Evolutionary conservation across 768 basidiomycete species (phyloP).

Genomic region (Trametes coccinea): DNA sequence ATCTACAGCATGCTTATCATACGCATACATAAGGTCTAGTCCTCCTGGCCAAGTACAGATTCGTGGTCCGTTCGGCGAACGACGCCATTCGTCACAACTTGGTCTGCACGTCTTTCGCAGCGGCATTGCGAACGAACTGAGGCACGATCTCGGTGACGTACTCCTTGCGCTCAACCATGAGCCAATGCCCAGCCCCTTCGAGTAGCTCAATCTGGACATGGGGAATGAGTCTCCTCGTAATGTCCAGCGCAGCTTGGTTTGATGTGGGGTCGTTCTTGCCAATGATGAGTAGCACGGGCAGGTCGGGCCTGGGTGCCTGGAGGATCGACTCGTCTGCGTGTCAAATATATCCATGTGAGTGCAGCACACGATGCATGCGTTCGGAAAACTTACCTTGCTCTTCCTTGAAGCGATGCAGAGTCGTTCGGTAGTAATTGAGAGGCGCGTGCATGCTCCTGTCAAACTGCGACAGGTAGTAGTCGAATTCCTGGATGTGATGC

Average conservation of each 20-base stretch:
- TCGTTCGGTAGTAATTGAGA: conserved; percentile 76
- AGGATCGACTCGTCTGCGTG: conserved; percentile 45
- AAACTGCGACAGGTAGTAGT: conserved; percentile 50
- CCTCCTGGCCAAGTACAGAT: neutral
- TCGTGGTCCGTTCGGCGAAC: neutral
- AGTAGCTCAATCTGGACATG: conserved; percentile 52
- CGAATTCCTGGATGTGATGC: conserved; percentile 47
- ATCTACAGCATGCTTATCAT: too few species aligned
- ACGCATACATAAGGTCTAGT: neutral
- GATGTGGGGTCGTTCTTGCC: conserved; percentile 57
- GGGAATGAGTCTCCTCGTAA: conserved; percentile 51
- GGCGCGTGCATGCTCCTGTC: conserved; percentile 62
- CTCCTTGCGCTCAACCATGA: conserved; percentile 63
- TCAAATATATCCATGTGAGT: conserved; percentile 5
- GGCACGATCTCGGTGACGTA: conserved; percentile 43
- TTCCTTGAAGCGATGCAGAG: conserved; percentile 62
- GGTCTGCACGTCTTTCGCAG: conserved; percentile 1
- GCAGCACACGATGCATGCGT: neutral
- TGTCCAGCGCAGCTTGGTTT: conserved; percentile 41
- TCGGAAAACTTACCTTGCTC: conserved; percentile 41
- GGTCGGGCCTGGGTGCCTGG: conserved; percentile 42
- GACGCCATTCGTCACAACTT: conserved; percentile 2
- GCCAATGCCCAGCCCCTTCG: conserved; percentile 65
- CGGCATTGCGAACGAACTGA: conserved; percentile 1
- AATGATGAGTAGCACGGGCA: conserved; percentile 63